phyloP scores from a whole-genome alignment of 768 basidiomycete genomes.

The Phylloporus sp. region DNA sequence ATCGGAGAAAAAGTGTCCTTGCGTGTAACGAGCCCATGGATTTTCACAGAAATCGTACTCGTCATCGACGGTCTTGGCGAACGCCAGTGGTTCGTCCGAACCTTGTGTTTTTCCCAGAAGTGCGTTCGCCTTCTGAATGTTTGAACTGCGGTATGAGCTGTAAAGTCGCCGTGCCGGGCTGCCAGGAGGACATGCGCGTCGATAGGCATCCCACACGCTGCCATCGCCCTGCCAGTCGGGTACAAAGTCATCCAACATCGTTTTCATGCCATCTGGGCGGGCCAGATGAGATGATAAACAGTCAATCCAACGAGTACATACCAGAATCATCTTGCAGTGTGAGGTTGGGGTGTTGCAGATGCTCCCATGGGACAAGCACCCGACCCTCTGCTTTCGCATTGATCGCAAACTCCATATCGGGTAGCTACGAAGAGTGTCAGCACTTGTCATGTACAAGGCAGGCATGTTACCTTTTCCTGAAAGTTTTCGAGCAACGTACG shows the following conservation, averaged over 20 bases:
- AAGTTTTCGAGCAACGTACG: slow-evolving; percentile 70
- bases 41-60: slow-evolving; percentile 71
- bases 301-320: slow-evolving; percentile 10
- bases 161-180: slow-evolving; percentile 80
- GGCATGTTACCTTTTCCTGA: slow-evolving; percentile 48
- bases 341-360: slow-evolving; percentile 64
- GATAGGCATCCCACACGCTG: slow-evolving; percentile 90
- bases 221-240: slow-evolving; percentile 85
- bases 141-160: slow-evolving; percentile 60
- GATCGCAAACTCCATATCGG: slow-evolving; percentile 92
- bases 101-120: slow-evolving; percentile 22
- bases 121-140: slow-evolving; percentile 24
- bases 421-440: slow-evolving; percentile 47
- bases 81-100: slow-evolving; percentile 56
- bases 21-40: slow-evolving; percentile 80
- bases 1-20: slow-evolving; percentile 97
- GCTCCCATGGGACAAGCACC: slow-evolving; percentile 90
- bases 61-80: slow-evolving; percentile 57
- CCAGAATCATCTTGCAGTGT: slow-evolving; percentile 41
- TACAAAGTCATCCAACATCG: slow-evolving; percentile 60
- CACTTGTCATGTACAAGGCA: background rate
- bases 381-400: slow-evolving; percentile 93
- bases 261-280: slow-evolving; percentile 43
- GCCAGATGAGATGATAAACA: background rate
- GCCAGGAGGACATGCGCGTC: slow-evolving; percentile 81